These are phyloP conservation scores for Cavenderia fasciculata DNA, from an alignment of 78 protist species.

Conservation along the genomic window DNA sequence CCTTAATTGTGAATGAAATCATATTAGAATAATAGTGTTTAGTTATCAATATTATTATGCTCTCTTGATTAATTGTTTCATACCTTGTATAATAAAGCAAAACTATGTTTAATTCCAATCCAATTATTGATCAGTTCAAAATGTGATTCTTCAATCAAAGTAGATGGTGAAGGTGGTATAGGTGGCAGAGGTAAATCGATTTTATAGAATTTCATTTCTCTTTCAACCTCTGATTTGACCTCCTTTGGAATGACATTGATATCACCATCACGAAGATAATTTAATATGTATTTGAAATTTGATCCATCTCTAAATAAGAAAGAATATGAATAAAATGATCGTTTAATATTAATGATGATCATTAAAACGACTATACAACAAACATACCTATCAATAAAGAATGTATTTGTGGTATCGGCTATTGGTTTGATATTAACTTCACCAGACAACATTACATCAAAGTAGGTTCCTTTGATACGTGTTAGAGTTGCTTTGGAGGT, in stretches of 20 bases:
- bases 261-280: constrained; percentile 14
- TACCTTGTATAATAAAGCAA: constrained; percentile 11
- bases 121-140: neutral
- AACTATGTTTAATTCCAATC: neutral
- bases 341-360: neutral
- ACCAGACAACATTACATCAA: constrained; percentile 40
- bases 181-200: too few relatives aligned
- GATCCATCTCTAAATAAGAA: constrained; percentile 17
- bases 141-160: neutral
- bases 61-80: neutral
- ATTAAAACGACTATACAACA: neutral
- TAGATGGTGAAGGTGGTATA: neutral
- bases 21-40: neutral
- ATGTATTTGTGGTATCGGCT: neutral
- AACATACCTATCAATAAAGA: constrained; percentile 30
- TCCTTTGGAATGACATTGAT: neutral
- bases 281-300: constrained; percentile 22
- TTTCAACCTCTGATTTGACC: neutral
- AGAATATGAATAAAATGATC: neutral
- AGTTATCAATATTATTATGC: neutral
- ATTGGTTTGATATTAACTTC: neutral
- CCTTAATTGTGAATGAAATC: neutral
- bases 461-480: neutral
- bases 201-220: neutral
- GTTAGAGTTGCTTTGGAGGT: constrained; percentile 13